Conservation (phyloP, 345 rosid genomes). For the Carallia pectinifolia region DNA sequence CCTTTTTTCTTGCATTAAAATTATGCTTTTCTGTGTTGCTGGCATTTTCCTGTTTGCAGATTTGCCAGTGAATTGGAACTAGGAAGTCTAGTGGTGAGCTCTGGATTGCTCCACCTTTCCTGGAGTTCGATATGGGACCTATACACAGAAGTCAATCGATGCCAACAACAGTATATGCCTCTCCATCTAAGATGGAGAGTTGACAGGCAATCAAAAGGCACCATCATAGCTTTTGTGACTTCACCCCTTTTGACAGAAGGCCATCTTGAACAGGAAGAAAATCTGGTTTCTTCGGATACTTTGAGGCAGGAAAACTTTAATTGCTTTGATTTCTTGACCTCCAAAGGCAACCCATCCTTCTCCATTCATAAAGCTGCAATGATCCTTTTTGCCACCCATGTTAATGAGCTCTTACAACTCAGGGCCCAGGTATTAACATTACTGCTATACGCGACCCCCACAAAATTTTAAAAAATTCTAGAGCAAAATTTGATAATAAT, state of each 20-base stretch:
- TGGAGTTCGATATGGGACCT: conserved; percentile 37
- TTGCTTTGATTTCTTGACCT: conserved; percentile 8
- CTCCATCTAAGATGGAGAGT: conserved; percentile 15
- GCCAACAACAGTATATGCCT: conserved; percentile 11
- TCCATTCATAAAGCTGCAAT: conserved; percentile 39
- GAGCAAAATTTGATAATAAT: too few species aligned
- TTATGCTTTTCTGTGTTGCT: too few species aligned
- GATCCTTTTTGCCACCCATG: conserved; percentile 31
- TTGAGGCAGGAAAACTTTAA: conserved; percentile 2
- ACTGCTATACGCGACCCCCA: neutral
- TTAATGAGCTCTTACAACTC: conserved; percentile 29
- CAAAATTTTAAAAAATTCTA: too few species aligned
- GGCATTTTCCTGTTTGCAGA: conserved; percentile 21
- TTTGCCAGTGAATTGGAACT: conserved; percentile 36
- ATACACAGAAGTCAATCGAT: conserved; percentile 8
- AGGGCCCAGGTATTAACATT: conserved; percentile 35
- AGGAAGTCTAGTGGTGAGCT: conserved; percentile 46
- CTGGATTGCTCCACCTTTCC: conserved; percentile 43
- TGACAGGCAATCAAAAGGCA: conserved; percentile 9
- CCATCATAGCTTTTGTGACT: conserved; percentile 41
- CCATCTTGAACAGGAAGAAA: conserved; percentile 21
- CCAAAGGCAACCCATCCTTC: conserved; percentile 33
- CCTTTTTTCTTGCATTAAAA: too few species aligned
- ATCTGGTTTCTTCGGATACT: conserved; percentile 31
- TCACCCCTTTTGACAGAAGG: conserved; percentile 21